A percentile compares a stretch with the other conserved stretches of the same genome.
phyloP scores from a whole-genome alignment of 805 yeast genomes.

The Wickerhamiella kurtzmanii region DNA sequence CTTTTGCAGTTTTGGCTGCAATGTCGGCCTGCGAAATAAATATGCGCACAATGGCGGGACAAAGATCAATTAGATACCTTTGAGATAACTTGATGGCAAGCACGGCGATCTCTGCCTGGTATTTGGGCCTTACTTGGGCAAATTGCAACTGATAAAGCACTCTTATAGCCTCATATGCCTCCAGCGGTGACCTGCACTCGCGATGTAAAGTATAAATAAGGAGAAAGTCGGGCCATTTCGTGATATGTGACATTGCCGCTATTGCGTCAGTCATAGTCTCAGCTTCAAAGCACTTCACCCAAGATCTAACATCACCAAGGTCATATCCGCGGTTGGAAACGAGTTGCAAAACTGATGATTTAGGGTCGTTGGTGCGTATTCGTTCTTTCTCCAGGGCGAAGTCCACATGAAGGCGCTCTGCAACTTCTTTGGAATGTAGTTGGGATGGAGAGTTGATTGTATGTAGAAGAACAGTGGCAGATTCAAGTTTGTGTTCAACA shows the following conservation, averaged over 20 bases:
- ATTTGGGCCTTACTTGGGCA: not conserved
- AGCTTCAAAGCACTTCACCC: slow-evolving; percentile 11
- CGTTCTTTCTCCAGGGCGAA: not conserved
- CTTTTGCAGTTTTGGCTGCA: slow-evolving; percentile 2
- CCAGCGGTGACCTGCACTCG: slow-evolving; percentile 13
- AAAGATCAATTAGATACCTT: slow-evolving; percentile 15
- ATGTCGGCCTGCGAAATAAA: slow-evolving; percentile 11
- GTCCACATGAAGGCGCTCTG: not conserved
- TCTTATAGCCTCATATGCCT: slow-evolving; percentile 18
- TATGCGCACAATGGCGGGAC: slow-evolving; percentile 20
- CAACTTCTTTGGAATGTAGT: not conserved
- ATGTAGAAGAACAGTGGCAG: slow-evolving; percentile 6
- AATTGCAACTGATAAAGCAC: slow-evolving; percentile 12
- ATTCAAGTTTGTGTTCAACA: slow-evolving; percentile 2
- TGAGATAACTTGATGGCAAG: slow-evolving; percentile 18
- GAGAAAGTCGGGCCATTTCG: slow-evolving; percentile 22
- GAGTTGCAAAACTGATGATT: not conserved
- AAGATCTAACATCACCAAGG: not conserved
- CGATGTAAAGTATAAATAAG: slow-evolving; percentile 20
- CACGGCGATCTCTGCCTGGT: slow-evolving; percentile 15
- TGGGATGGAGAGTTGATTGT: not conserved
- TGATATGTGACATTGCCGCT: slow-evolving; percentile 8
- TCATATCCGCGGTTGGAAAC: not conserved
- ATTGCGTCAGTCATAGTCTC: slow-evolving; percentile 13
- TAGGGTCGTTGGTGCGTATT: not conserved